Base-by-base conservation (phyloP, 495 filamentous ascomycete genomes). In the Penicillium soppii region DNA sequence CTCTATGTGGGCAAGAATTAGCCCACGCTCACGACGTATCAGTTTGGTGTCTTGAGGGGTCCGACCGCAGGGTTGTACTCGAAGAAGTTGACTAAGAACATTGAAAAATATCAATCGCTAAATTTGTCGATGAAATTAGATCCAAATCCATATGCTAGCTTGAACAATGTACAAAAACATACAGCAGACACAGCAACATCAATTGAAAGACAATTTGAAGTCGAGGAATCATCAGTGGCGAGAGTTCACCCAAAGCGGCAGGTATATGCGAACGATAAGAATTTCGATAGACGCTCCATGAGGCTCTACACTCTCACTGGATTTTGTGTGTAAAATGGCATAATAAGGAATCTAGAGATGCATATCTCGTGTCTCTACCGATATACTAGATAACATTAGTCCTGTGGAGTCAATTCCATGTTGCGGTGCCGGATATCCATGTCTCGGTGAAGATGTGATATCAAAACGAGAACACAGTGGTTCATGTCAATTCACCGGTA, bases 241-340 rank as follows among this genome's bases (percentile, higher is more conserved):
- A 62, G 1, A 9, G 27, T 17, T 42, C 17, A 10, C 62, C 53
- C 7, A 47, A 62, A 52, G 39, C 3, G 35, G 62, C 25, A 65
- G 50, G 62, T 65, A 37, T 53, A 62, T 41, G 58, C 62, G 50
- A n/a, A n/a, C 10, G 54, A 61, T 61, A 58, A 57, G 53, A 27
- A 53, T 53, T 20, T 32, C 33, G 41, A 57, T 41, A 50, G 36
- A 57, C 51, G 53, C 41, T 42, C 33, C 25, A 22, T 36, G 49
- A 56, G 59, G 50, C 44, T 35, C 13, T 17, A 25, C n/a, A n/a
- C n/a, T n/a, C n/a, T n/a, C n/a, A n/a, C n/a, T n/a, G n/a, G n/a
- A n/a, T n/a, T 10, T 17, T 19, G 12, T 26, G 32, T 37, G 43
- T 36, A 35, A 45, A 45, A 26, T 2, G 3, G 7, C 23, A 36